phyloP scores from a whole-genome alignment of 2,329 filamentous ascomycete species.

The Calonectria crousiana region DNA sequence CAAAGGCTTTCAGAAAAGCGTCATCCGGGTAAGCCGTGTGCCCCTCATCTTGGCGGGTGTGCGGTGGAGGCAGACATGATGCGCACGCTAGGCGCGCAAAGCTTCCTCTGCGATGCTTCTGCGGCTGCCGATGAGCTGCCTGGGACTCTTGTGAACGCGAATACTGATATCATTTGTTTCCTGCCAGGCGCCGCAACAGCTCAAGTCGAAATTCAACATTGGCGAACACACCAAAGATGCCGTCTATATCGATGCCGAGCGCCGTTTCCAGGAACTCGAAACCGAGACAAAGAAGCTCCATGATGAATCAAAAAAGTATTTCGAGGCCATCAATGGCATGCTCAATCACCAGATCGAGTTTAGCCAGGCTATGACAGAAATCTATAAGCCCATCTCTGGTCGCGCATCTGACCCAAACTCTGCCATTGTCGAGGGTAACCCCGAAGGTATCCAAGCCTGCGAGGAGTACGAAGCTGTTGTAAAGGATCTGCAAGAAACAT shows the following conservation, averaged over 20 bases:
- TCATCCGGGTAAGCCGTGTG: conserved; percentile 77
- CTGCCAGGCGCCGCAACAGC: conserved; percentile 83
- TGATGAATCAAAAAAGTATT: conserved; percentile 97
- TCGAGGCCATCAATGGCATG: conserved; percentile 98
- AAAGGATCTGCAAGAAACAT: conserved; percentile 86
- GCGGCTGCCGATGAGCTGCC: background rate
- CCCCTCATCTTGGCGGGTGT: conserved; percentile 46
- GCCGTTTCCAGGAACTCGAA: conserved; percentile 93
- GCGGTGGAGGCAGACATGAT: conserved; percentile 24
- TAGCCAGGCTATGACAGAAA: conserved; percentile 93
- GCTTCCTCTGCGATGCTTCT: conserved; percentile 21
- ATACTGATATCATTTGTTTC: background rate
- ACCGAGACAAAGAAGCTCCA: conserved; percentile 96
- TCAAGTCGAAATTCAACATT: conserved; percentile 94
- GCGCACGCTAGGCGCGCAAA: conserved; percentile 31
- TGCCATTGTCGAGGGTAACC: conserved; percentile 84
- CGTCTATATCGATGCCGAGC: conserved; percentile 94
- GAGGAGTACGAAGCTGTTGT: conserved; percentile 97
- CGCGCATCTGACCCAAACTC: conserved; percentile 93
- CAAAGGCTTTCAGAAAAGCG: conserved; percentile 93
- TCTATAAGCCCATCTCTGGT: conserved; percentile 98
- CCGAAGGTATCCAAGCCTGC: conserved; percentile 92
- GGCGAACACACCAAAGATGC: conserved; percentile 96
- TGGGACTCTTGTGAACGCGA: background rate
- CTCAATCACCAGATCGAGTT: conserved; percentile 98